Evolutionary conservation across 1,139 yeast genomes (phyloP), one percentile per base, ranked within the genome.

Genomic region (Saccharomyces pastorianus): DNA sequence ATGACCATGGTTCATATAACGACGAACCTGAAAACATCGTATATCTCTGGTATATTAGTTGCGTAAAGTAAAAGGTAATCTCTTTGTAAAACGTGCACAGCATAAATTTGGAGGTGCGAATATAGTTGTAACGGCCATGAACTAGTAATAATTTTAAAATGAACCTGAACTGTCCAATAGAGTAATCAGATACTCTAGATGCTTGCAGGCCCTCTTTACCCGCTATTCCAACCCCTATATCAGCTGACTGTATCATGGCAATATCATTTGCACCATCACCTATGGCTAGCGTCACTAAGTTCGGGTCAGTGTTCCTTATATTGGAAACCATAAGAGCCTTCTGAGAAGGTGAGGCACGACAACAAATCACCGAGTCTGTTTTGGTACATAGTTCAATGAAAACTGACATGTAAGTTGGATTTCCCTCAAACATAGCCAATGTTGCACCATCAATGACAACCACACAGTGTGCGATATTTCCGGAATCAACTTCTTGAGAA

Each of bases 201-300:
- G 99, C 99, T 67, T 93, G 99, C 50, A 93, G 73, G 1, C 99
- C 99, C 73, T 93, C 99, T 63, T 86, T 87, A 50, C 99, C 99
- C 1, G 98, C 91, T 53, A 93, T 93, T 46, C 99, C 99, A 58
- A 93, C 83, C 25, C 99, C 99, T 55, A 93, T 91, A 71, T 93
- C 98, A 0, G 99, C 99, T 65, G 96, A 87, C 73, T 93, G 98
- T 59, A 93, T 93, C 99, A 93, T 93, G 2, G 99, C 98, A 69
- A 93, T 90, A 70, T 93, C 99, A 67, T 93, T 93, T 1, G 99
- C 99, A 62, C 99, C 99, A 73, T 93, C 99, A n/a, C 99, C 99
- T 66, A 95, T 88, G 0, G 99, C 99, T 57, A 95, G 76, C 0
- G 97, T 89, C 5, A 93, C 96, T 29, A 88, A 76, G 7, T 75